Base-by-base conservation (phyloP, 805 yeast species). In the Metschnikowia bowlesiae region DNA sequence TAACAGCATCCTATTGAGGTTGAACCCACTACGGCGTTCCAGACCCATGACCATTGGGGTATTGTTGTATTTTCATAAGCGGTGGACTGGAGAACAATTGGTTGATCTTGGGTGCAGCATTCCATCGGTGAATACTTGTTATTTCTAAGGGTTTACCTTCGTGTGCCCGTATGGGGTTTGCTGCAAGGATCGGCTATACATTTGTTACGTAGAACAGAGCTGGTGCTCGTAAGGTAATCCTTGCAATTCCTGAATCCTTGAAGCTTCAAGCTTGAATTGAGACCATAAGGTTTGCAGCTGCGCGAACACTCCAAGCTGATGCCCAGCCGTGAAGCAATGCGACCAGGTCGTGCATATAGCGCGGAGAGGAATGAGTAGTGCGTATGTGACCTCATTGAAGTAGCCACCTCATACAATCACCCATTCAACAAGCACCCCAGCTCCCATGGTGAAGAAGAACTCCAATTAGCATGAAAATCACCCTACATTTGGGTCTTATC, bases 101-200 rank as follows among this genome's bases (percentile, higher is more conserved):
- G 79, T 71, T 69, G 80, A 75, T 82, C 87, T 82, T 77, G 87
- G 87, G 87, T 82, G 87, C 87, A 79, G 82, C 80, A 74, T 68
- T 73, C 75, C 84, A 79, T 80, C 72, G 72, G 80, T 67, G 55
- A 58, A 69, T 66, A 68, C 70, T 69, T 64, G 62, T 64, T 74
- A 70, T 67, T 67, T 68, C 82, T 79, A 80, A 81, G 83, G 85
- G 82, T 64, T 71, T 75, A 73, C 86, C 86, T 82, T 82, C 85
- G 86, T 81, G 86, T 75, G 75, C 82, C 84, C 84, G 84, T 74
- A 80, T 82, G 87, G 78, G 85, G 77, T 68, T 63, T 67, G 83
- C 77, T 80, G 84, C 84, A 80, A 80, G 72, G 84, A 80, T 78
- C 72, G 68, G 68, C 76, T 61, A 75, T 76, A 79, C 83, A 78